Evolutionary conservation across 2,329 filamentous ascomycete genomes (phyloP), one percentile per base, ranked within the genome.

Genomic region (Botryotinia convoluta): DNA sequence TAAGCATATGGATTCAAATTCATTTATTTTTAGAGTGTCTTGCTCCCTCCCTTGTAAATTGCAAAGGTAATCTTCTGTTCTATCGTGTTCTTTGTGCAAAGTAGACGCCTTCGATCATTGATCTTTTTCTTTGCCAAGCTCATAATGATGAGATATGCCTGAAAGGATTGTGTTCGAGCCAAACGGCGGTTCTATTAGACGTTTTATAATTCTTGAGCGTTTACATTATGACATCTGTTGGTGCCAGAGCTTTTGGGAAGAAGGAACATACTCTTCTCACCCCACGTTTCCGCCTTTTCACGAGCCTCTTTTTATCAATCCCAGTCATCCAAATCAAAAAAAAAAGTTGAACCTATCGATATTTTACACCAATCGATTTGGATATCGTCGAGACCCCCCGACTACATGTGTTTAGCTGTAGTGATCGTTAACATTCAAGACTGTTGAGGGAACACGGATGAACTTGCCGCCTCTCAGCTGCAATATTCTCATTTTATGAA

Each of bases 11-110:
- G 48, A 59, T 69, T 44, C 68, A 45, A 61, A 61, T 10, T 44
- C 59, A 71, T 71, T 71, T 71, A 71, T 71, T 71, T 71, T 54
- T 71, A 71, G 69, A 71, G 12, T 37, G 45, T 67, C 32, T 71
- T 54, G 18, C 57, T 35, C 39, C 39, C 44, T 35, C 35, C 29
- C 29, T 42, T 14, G 10, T 20, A 67, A 26, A 29, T 51, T 67
- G 35, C 29, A 29, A 51, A 39, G 59, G 32, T 71, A 22, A 67
- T 51, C 14, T 22, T 39, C 42, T 26, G 26, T 48, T 48, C 54
- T 18, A 65, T 37, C 26, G 16, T 45, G 64, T 71, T 51, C 69
- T 44, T 44, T 26, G 51, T 32, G 51, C 9, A 35, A 29, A 45
- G 45, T 54, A 67, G 35, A 57, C 35, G 45, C 45, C 45, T 68